Conservation (phyloP, 2,329 filamentous ascomycete species). For the Cytospora paraplurivora region DNA sequence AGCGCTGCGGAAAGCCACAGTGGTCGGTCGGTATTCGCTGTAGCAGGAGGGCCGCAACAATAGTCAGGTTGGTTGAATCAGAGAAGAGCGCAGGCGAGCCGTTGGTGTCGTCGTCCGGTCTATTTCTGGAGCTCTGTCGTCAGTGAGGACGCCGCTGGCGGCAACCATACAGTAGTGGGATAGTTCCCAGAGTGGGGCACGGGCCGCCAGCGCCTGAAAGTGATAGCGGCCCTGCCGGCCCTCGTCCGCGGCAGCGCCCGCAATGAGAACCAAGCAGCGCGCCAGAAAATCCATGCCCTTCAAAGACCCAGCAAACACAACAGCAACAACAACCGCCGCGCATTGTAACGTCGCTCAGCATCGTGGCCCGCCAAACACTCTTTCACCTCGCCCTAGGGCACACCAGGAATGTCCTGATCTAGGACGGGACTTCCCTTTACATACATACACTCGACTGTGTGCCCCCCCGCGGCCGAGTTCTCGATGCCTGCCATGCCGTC, state of each 20-base stretch:
- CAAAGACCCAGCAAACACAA: constrained; percentile 5
- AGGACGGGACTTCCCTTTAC: constrained; percentile 4
- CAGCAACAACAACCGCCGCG: constrained; percentile 10
- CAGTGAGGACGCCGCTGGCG: constrained; percentile 35
- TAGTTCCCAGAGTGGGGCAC: constrained; percentile 16
- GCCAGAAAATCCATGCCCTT: constrained; percentile 18
- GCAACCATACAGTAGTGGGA: neutral
- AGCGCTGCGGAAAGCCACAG: constrained; percentile 13
- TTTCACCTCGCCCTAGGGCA: constrained; percentile 11
- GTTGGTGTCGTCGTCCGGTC: neutral
- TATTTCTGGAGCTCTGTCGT: constrained; percentile 49
- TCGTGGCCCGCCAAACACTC: constrained; percentile 3
- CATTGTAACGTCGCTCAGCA: constrained; percentile 14
- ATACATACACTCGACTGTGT: constrained; percentile 9
- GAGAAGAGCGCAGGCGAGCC: neutral
- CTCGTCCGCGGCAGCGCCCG: constrained; percentile 24
- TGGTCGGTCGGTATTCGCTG: neutral
- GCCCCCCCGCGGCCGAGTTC: constrained; percentile 8
- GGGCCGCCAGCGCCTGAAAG: constrained; percentile 6
- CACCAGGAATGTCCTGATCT: constrained; percentile 24
- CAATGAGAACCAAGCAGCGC: constrained; percentile 19
- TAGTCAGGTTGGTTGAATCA: neutral
- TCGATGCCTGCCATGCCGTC: constrained; percentile 28
- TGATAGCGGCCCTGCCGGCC: constrained; percentile 2
- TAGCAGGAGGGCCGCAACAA: neutral